These are phyloP conservation scores for Wallemia hederae DNA, from an alignment of 1,284 basidiomycete species.

Conservation along the genomic window DNA sequence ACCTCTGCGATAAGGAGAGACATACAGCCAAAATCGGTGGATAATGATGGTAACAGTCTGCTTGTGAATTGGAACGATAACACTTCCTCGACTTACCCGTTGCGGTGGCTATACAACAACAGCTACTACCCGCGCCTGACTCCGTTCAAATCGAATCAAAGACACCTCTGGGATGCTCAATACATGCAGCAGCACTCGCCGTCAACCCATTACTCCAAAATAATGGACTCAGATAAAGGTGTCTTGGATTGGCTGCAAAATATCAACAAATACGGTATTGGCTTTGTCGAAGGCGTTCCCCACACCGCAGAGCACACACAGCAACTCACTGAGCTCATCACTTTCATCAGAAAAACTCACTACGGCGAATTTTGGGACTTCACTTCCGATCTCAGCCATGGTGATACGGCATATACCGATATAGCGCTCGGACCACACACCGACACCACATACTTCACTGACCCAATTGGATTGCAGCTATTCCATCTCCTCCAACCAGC, in stretches of 20 bases:
- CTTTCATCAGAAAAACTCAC: slow-evolving; percentile 74
- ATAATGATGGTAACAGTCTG: background rate
- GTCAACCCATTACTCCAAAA: background rate
- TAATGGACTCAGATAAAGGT: background rate
- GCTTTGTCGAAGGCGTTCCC: slow-evolving; percentile 56
- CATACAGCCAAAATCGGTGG: background rate
- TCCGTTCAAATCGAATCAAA: background rate
- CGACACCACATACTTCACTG: slow-evolving; percentile 21
- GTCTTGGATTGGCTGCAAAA: background rate
- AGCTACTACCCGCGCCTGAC: background rate
- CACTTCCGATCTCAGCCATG: slow-evolving; percentile 64
- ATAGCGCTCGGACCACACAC: slow-evolving; percentile 62
- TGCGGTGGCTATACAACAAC: background rate
- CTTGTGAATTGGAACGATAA: background rate
- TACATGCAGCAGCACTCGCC: background rate
- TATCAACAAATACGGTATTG: slow-evolving; percentile 42
- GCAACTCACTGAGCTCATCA: slow-evolving; percentile 40
- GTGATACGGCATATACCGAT: slow-evolving; percentile 67
- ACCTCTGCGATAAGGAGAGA: background rate
- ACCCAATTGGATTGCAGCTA: slow-evolving; percentile 73
- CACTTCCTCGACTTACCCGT: background rate
- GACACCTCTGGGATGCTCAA: background rate
- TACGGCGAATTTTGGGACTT: slow-evolving; percentile 95
- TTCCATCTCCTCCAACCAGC: slow-evolving; percentile 79
- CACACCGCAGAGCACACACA: slow-evolving; percentile 59